Percentiles rank a stretch among this genome's conserved stretches.
phyloP scores from a whole-genome alignment of 2,329 filamentous ascomycete genomes.

The Akanthomyces uredinophilus region DNA sequence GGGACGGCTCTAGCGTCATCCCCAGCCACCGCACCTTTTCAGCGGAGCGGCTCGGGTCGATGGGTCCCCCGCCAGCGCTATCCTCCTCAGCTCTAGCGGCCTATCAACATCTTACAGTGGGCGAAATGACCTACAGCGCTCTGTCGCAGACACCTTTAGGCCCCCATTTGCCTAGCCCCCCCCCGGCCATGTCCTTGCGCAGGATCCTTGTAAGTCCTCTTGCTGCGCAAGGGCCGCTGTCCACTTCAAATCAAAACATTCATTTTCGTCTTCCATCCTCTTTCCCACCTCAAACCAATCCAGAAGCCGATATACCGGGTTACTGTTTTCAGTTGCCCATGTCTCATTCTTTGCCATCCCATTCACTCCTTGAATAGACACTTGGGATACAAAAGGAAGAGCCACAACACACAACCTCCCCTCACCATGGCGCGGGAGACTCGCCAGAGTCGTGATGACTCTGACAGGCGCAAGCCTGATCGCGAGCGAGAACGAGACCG shows the following conservation, averaged over 20 bases:
- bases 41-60: conserved; percentile 16
- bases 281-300: background rate
- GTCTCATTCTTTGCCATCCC: background rate
- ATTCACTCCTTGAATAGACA: background rate
- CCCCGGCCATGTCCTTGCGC: background rate
- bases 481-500: conserved; percentile 23
- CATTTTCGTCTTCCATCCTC: background rate
- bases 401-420: background rate
- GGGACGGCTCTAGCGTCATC: conserved; percentile 9
- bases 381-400: background rate
- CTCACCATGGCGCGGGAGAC: conserved; percentile 48
- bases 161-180: background rate
- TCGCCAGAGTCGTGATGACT: conserved; percentile 52
- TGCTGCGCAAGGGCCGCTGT: conserved; percentile 6
- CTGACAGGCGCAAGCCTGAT: conserved; percentile 42
- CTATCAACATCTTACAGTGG: background rate
- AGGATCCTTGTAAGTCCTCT: conserved; percentile 9
- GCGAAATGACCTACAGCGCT: background rate
- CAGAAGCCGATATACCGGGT: background rate
- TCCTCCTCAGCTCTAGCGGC: background rate
- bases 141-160: background rate
- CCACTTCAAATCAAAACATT: conserved; percentile 13
- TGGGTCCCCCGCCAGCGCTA: background rate
- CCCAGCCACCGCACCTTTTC: conserved; percentile 16
- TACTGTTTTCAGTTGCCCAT: background rate